These are phyloP conservation scores for Elsinoe australis DNA, from an alignment of 2,329 filamentous ascomycete genomes.

Conservation along the genomic window DNA sequence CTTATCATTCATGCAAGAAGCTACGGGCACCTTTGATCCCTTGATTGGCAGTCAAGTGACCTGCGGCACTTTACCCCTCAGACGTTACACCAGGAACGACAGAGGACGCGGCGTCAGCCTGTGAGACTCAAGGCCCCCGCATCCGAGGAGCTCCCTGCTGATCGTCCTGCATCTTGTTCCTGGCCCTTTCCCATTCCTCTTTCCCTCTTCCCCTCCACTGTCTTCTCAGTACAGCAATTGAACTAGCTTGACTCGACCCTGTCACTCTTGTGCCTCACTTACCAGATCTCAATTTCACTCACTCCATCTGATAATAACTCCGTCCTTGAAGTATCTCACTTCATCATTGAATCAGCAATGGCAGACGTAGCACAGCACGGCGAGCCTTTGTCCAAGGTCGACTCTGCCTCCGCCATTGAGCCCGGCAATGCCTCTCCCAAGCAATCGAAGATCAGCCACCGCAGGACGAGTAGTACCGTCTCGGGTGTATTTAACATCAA, in stretches of 20 bases:
- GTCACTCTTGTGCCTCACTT: too few species aligned
- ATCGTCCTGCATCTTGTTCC: constrained; percentile 17
- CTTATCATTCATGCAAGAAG: background rate
- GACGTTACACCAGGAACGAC: constrained; percentile 13
- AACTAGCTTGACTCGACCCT: constrained; percentile 5
- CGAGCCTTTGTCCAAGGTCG: constrained; percentile 69
- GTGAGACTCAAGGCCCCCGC: constrained; percentile 11
- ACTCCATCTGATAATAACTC: background rate
- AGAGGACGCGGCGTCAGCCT: constrained; percentile 1
- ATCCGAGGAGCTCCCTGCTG: constrained; percentile 1
- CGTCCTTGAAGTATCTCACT: background rate
- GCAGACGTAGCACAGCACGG: constrained; percentile 36
- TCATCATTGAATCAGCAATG: constrained; percentile 35
- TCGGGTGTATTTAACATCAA: constrained; percentile 73
- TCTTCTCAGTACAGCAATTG: constrained; percentile 7
- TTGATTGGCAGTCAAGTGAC: constrained; percentile 10
- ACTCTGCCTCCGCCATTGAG: constrained; percentile 74
- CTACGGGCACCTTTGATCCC: constrained; percentile 17
- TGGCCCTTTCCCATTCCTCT: constrained; percentile 13
- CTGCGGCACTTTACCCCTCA: constrained; percentile 17
- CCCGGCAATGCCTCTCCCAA: constrained; percentile 57
- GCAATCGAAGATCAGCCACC: constrained; percentile 57
- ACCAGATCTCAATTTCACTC: background rate
- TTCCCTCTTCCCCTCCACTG: constrained; percentile 15
- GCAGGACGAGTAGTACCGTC: constrained; percentile 64